Evolutionary conservation across 768 basidiomycete species (phyloP), one percentile per base, ranked within the genome.

Genomic region (Coprinellus aureogranulatus): DNA sequence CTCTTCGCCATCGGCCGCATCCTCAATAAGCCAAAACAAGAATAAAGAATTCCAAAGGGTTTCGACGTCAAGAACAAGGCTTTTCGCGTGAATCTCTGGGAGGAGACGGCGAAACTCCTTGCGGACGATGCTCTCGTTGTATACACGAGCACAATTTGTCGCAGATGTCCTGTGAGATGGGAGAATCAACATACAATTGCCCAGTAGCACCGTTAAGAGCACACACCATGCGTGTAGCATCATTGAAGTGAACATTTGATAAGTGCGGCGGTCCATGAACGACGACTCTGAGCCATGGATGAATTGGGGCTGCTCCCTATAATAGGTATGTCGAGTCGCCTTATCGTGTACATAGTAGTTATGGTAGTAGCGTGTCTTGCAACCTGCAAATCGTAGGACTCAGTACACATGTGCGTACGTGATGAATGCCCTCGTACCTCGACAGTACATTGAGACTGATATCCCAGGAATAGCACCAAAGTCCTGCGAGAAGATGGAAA

Each of bases 281-380:
- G 56, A 54, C 46, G 65, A 62, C 16, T 63, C 59, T 5, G 58
- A 10, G 60, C 47, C 22, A 11, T 50, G 48, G 16, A 50, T 6
- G 25, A 50, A 31, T 6, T 10, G 6, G 23, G 48, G 48, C 10
- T 6, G 28, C 4, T 50, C 28, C 2, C 55, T 47, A 2, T 46
- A 27, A 26, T 62, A 62, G 12, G 59, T 60, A 1, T 16, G 42
- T n/a, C n/a, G n/a, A 1, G 55, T 55, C 10, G 20, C 37, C 20
- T 40, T 53, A 11, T 53, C 42, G 1, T 41, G 37, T n/a, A 64
- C 63, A 27, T 20, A 39, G 39, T 58, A 63, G 47, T 63, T 61
- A 49, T 46, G 55, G 27, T 62, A 53, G 53, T 64, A 64, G 2
- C 53, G 54, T 2, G 61, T 60, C 4, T 50, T 26, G 42, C 62